These are phyloP conservation scores for Lactarius quietus DNA, from an alignment of 768 basidiomycete genomes.

Conservation along the genomic window DNA sequence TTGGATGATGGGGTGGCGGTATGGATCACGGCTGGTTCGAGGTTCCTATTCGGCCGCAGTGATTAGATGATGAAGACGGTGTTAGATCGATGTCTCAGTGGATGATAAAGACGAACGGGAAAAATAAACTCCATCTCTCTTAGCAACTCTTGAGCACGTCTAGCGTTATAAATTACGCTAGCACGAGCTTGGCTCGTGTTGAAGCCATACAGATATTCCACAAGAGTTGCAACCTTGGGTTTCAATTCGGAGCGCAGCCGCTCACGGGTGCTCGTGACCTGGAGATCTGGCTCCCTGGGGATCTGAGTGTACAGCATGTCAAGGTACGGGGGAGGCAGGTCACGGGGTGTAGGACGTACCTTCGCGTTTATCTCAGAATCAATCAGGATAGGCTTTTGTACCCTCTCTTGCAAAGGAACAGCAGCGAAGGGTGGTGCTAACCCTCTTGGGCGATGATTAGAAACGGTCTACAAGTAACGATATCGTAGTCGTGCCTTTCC, in stretches of 20 bases:
- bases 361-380: too few relatives aligned
- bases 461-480: too few relatives aligned
- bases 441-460: too few relatives aligned
- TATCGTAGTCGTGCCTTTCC: too few relatives aligned
- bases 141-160: slow-evolving; percentile 6
- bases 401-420: too few relatives aligned
- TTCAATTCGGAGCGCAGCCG: slow-evolving; percentile 1
- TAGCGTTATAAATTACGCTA: background rate
- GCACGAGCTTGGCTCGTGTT: background rate
- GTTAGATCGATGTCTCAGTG: background rate
- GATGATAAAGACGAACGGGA: background rate
- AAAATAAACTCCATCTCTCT: slow-evolving; percentile 10
- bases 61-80: background rate
- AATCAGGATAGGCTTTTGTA: too few relatives aligned
- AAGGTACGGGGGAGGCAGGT: too few relatives aligned
- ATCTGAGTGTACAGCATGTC: too few relatives aligned
- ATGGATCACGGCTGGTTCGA: background rate
- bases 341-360: too few relatives aligned
- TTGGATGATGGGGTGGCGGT: slow-evolving; percentile 11
- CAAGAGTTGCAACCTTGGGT: slow-evolving; percentile 1
- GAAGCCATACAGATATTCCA: slow-evolving; percentile 5
- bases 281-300: too few relatives aligned
- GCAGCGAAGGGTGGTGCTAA: too few relatives aligned
- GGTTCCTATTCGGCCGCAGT: slow-evolving; percentile 5
- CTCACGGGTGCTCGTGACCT: background rate